phyloP scores from a whole-genome alignment of 1,284 basidiomycete genomes.

The Porphyrellus sp. region DNA sequence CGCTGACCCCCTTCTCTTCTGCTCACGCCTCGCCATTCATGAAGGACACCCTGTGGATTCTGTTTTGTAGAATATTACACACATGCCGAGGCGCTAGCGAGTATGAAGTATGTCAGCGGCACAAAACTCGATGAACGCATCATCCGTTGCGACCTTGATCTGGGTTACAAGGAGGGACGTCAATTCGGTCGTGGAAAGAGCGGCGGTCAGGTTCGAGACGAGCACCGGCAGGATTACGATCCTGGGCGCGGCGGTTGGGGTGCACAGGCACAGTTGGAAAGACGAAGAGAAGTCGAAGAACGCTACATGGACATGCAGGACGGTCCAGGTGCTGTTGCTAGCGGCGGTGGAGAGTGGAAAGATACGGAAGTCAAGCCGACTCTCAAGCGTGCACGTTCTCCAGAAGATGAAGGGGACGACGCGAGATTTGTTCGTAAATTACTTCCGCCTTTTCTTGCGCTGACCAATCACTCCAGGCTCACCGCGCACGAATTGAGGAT shows the following conservation, averaged over 20 bases:
- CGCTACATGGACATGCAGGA: conserved; percentile 85
- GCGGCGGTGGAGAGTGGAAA: conserved; percentile 84
- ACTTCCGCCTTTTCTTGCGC: not conserved
- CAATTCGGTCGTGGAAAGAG: conserved; percentile 98
- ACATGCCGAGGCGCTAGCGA: conserved; percentile 89
- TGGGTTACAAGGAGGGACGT: conserved; percentile 96
- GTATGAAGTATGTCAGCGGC: conserved; percentile 91
- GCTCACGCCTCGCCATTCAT: conserved; percentile 7
- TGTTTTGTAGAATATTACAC: conserved; percentile 99
- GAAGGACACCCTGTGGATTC: conserved; percentile 96
- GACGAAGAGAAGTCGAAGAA: conserved; percentile 81
- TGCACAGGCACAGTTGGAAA: conserved; percentile 81
- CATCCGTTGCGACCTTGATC: conserved; percentile 95
- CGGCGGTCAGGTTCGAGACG: conserved; percentile 94
- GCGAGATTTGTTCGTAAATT: conserved; percentile 48
- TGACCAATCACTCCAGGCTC: conserved; percentile 35
- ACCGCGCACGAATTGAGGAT: conserved; percentile 59
- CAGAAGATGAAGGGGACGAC: conserved; percentile 64
- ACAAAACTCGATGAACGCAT: conserved; percentile 99
- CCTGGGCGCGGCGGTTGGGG: conserved; percentile 97
- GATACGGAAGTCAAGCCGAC: conserved; percentile 45
- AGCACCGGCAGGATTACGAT: conserved; percentile 97
- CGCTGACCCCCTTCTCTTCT: not conserved
- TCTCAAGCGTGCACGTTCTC: conserved; percentile 67
- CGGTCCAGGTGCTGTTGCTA: conserved; percentile 75